Conservation (phyloP, 2,329 filamentous ascomycete species). For the Hirsutella thompsonii region DNA sequence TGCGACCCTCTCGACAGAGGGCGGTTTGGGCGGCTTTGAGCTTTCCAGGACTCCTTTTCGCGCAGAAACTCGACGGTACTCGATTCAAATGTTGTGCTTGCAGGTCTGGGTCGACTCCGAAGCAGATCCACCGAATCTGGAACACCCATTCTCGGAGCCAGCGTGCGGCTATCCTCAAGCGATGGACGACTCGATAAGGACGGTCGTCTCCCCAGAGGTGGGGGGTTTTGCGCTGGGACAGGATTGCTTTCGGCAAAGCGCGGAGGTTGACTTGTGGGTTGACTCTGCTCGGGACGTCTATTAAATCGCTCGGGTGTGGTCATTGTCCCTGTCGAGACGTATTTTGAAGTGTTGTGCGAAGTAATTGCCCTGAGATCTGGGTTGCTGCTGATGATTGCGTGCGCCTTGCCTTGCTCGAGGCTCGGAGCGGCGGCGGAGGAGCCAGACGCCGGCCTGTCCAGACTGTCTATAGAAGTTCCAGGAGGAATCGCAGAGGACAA, state of each 20-base stretch:
- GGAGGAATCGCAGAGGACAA: conserved; percentile 14
- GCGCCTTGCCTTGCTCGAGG: conserved; percentile 44
- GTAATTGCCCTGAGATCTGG: conserved; percentile 48
- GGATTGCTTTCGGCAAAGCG: conserved; percentile 2
- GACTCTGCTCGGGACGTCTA: conserved; percentile 10
- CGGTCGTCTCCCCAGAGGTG: conserved; percentile 11
- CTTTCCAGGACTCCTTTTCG: conserved; percentile 51
- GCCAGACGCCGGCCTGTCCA: conserved; percentile 21
- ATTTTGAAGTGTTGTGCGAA: conserved; percentile 25
- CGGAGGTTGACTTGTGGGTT: conserved; percentile 5
- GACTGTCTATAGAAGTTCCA: conserved; percentile 10
- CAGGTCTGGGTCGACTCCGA: conserved; percentile 49
- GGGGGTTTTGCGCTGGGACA: conserved; percentile 9
- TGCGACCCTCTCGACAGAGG: conserved; percentile 8
- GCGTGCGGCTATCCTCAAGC: conserved; percentile 10
- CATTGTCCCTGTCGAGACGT: conserved; percentile 62
- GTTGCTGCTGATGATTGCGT: conserved; percentile 47
- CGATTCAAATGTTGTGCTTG: conserved; percentile 72
- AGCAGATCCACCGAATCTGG: conserved; percentile 15
- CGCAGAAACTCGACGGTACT: conserved; percentile 66
- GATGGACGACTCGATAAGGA: conserved; percentile 9
- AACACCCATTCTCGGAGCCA: conserved; percentile 8
- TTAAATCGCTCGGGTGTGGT: conserved; percentile 40
- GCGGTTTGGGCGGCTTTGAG: conserved; percentile 15
- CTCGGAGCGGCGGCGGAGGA: conserved; percentile 27